These are phyloP conservation scores for Didymellaceae sp. DNA, from an alignment of 2,329 filamentous ascomycete genomes.

Conservation along the genomic window DNA sequence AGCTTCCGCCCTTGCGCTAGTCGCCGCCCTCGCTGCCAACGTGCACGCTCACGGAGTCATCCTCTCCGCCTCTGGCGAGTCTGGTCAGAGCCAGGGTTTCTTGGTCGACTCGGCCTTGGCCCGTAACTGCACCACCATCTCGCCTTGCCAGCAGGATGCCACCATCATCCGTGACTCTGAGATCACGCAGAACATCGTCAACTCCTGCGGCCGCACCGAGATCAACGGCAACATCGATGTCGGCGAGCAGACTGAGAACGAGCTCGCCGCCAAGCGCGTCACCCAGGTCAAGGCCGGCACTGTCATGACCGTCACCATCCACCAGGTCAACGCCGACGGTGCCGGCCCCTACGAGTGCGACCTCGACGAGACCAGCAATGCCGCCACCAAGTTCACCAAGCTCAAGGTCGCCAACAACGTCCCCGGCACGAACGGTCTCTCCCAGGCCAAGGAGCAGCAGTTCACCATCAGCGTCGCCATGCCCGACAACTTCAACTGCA, in stretches of 20 bases:
- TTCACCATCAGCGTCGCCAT: slow-evolving; percentile 66
- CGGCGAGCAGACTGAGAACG: slow-evolving; percentile 48
- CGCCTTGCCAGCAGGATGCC: slow-evolving; percentile 48
- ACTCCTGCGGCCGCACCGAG: slow-evolving; percentile 47
- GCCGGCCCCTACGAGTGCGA: slow-evolving; percentile 70
- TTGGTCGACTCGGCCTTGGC: slow-evolving; percentile 42
- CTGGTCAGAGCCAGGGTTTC: slow-evolving; percentile 43
- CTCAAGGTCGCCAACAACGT: slow-evolving; percentile 65
- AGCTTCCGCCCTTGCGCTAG: slow-evolving; percentile 37
- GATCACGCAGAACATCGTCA: slow-evolving; percentile 49
- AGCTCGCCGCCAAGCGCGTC: slow-evolving; percentile 41
- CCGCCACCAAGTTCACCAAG: slow-evolving; percentile 55
- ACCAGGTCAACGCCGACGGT: slow-evolving; percentile 70
- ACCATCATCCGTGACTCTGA: slow-evolving; percentile 47
- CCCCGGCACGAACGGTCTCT: slow-evolving; percentile 64
- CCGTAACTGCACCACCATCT: slow-evolving; percentile 48
- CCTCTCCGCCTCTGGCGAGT: slow-evolving; percentile 37
- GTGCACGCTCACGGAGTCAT: slow-evolving; percentile 44
- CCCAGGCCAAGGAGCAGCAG: slow-evolving; percentile 61
- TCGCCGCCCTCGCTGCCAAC: slow-evolving; percentile 38
- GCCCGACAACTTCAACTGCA: slow-evolving; percentile 61
- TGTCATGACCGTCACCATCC: slow-evolving; percentile 47
- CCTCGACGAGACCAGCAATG: slow-evolving; percentile 64
- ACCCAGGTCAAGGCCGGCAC: slow-evolving; percentile 38
- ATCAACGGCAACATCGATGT: slow-evolving; percentile 48